phyloP scores from a whole-genome alignment of 1,139 yeast genomes.

The Saccharomyces uvarum region DNA sequence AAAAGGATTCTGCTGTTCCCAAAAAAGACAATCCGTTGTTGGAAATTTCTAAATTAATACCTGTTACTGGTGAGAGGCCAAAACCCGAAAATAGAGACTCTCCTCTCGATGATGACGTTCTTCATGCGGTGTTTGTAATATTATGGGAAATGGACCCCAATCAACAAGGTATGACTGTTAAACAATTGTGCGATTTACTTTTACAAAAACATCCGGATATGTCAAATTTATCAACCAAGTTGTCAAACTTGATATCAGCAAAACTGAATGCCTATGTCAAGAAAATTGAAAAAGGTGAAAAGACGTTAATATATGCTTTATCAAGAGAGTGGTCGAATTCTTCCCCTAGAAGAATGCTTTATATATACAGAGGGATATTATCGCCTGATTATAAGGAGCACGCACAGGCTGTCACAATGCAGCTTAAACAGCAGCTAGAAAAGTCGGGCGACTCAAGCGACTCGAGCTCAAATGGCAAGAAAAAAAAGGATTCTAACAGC shows the following conservation, averaged over 20 bases:
- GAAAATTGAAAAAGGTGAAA: conserved; percentile 71
- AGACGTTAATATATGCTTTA: conserved; percentile 59
- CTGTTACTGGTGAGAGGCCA: conserved; percentile 76
- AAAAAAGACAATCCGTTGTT: background rate
- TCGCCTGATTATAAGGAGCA: conserved; percentile 68
- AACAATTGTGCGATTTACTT: conserved; percentile 69
- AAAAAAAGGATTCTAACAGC: background rate
- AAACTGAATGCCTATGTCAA: conserved; percentile 76
- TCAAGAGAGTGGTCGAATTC: conserved; percentile 88
- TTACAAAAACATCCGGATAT: conserved; percentile 70
- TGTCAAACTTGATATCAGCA: conserved; percentile 78
- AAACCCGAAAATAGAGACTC: conserved; percentile 55
- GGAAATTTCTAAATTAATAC: conserved; percentile 70
- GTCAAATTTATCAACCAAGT: conserved; percentile 69
- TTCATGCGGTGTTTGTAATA: conserved; percentile 65
- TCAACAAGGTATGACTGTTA: conserved; percentile 75
- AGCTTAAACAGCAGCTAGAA: conserved; percentile 22
- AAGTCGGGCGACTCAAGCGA: conserved; percentile 2
- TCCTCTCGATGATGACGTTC: conserved; percentile 66
- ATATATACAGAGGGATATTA: conserved; percentile 69
- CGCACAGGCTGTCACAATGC: conserved; percentile 47
- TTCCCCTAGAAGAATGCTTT: conserved; percentile 79
- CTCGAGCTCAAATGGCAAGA: background rate
- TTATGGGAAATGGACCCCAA: conserved; percentile 59
- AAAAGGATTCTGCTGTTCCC: background rate